Conservation (phyloP, 192 early-diverging fungal species). For the Podila minutissima region DNA sequence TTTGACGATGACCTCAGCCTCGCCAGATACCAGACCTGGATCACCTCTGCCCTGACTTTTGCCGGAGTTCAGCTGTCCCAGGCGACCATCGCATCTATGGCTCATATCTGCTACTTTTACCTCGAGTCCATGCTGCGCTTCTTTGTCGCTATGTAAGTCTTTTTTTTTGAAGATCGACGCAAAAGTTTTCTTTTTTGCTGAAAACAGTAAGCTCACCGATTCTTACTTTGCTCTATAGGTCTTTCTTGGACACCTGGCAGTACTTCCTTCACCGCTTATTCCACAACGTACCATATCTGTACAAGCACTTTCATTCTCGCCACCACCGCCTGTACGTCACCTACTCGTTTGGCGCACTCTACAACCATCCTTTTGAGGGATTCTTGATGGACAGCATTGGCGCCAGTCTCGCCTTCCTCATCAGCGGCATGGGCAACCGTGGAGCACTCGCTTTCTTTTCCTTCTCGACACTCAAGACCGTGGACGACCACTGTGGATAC, state of each 20-base stretch:
- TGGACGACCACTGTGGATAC: conserved; percentile 88
- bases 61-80: conserved; percentile 33
- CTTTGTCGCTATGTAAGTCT: conserved; percentile 55
- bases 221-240: conserved; percentile 12
- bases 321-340: conserved; percentile 82
- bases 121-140: conserved; percentile 48
- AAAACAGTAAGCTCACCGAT: neutral
- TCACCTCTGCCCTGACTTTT: conserved; percentile 2
- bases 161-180: neutral
- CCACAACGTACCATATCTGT: conserved; percentile 75
- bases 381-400: conserved; percentile 81
- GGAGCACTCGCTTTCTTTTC: conserved; percentile 74
- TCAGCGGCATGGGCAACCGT: conserved; percentile 75
- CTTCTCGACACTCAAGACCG: conserved; percentile 82
- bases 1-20: conserved; percentile 40
- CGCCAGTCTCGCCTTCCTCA: conserved; percentile 66
- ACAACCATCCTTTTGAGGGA: conserved; percentile 86
- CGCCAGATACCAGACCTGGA: conserved; percentile 35
- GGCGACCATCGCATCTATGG: conserved; percentile 20
- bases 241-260: conserved; percentile 65
- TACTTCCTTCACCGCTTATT: conserved; percentile 81
- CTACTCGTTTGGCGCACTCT: conserved; percentile 84
- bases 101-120: conserved; percentile 35
- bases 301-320: conserved; percentile 78
- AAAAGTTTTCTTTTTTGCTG: no score